phyloP scores from a whole-genome alignment of 2,329 filamentous ascomycete species.

The Lachnum nothofagi region DNA sequence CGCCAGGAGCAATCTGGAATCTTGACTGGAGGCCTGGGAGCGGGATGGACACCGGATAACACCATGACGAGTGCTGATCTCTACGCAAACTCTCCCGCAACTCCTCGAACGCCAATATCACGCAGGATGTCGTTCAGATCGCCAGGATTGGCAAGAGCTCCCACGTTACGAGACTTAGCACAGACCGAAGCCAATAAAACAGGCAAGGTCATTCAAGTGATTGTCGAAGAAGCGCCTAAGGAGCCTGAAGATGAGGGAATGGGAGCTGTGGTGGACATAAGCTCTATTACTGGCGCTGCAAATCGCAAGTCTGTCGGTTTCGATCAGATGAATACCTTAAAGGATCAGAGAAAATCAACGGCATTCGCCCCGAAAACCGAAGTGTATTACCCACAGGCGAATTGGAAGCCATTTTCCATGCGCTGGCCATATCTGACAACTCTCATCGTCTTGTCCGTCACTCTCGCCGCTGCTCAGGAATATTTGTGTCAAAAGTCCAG shows the following conservation, averaged over 20 bases:
- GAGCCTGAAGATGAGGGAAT: slow-evolving; percentile 5
- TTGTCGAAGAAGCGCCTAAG: slow-evolving; percentile 40
- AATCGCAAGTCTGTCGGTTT: slow-evolving; percentile 16
- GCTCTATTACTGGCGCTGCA: slow-evolving; percentile 23
- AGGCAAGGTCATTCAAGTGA: slow-evolving; percentile 56
- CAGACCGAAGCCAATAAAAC: slow-evolving; percentile 56
- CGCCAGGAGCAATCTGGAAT: slow-evolving; percentile 46
- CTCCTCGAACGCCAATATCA: slow-evolving; percentile 13
- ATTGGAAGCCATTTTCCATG: slow-evolving; percentile 65
- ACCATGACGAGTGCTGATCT: slow-evolving; percentile 49
- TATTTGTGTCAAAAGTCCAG: slow-evolving; percentile 48
- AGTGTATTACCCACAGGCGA: slow-evolving; percentile 56
- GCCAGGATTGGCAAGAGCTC: slow-evolving; percentile 27
- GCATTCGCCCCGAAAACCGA: slow-evolving; percentile 37
- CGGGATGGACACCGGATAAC: slow-evolving; percentile 45
- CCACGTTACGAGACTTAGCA: slow-evolving; percentile 46
- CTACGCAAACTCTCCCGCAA: slow-evolving; percentile 31
- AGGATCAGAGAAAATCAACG: slow-evolving; percentile 22
- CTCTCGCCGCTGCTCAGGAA: slow-evolving; percentile 50
- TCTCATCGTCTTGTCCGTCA: slow-evolving; percentile 50
- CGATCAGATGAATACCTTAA: slow-evolving; percentile 13
- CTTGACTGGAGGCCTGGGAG: slow-evolving; percentile 54
- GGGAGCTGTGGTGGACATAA: slow-evolving; percentile 27
- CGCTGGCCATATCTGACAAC: slow-evolving; percentile 53
- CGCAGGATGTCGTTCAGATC: slow-evolving; percentile 22